Base-by-base conservation (phyloP, 768 basidiomycete genomes). In the Cystofilobasidium bisporidii region DNA sequence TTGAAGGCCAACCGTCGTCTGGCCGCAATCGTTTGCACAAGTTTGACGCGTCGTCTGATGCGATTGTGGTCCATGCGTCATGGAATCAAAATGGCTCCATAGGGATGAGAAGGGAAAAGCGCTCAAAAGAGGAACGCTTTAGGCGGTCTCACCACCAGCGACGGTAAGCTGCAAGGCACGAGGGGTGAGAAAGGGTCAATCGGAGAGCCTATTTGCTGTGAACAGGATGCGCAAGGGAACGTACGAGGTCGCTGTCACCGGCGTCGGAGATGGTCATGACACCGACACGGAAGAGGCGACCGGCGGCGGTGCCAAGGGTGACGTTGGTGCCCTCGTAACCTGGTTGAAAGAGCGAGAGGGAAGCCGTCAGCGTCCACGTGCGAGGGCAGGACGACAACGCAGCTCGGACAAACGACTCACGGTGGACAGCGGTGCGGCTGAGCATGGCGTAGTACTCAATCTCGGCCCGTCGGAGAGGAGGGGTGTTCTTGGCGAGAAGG, bases 201-300 rank as follows among this genome's bases (percentile, higher is more conserved):
- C 11, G n/a, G n/a, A n/a, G n/a, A n/a, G n/a, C n/a, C n/a, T n/a
- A n/a, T n/a, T n/a, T n/a, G n/a, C n/a, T n/a, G 20, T 20, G 17
- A 0, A 14, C 26, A 30, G 12, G 33, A 38, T 26, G 22, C 14
- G 45, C 32, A 55, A 28, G 10, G 47, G 28, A 22, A 47, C 50
- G 20, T 75, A 94, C 86, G 75, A 99, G 82, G 79, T 98, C 94
- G 71, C 90, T 92, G 81, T 98, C 96, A 77, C 94, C 94, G 73
- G 87, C 88, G 81, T 97, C 91, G 73, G 85, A 82, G 79, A 99
- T 85, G 72, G 92, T 92, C 92, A 98, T 96, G 77, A 97, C 89
- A 83, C 94, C 93, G 70, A 98, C 94, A 73, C 93, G 91, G 89
- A 97, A 99, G 73, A 98, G 86, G 81, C 93, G 94, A 78, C 96